A percentile compares a stretch with the other conserved stretches of the same genome.
Conservation (phyloP, 805 yeast genomes). For the Monosporozyma solicola region DNA sequence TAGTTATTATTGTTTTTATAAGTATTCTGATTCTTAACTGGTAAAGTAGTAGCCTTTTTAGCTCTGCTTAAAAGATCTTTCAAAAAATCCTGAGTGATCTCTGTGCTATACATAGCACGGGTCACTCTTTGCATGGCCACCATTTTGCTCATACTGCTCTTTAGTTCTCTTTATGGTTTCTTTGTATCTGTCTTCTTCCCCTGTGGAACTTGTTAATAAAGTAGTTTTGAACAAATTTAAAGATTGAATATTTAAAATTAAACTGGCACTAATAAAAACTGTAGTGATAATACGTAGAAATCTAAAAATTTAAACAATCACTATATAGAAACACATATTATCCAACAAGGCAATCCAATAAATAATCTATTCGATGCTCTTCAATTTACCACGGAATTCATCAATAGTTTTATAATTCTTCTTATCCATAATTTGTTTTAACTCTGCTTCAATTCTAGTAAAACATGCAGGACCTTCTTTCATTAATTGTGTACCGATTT, state of each 20-base stretch:
- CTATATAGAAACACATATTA: background rate
- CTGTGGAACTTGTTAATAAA: background rate
- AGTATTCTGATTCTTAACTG: background rate
- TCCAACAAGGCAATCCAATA: background rate
- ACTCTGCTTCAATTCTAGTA: constrained; percentile 17
- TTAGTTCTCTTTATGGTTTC: background rate
- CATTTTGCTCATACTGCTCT: background rate
- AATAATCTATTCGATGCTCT: constrained; percentile 10
- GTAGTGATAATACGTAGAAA: too few species aligned
- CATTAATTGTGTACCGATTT: constrained; percentile 24
- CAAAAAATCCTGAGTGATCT: constrained; percentile 25
- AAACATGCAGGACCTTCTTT: constrained; percentile 23
- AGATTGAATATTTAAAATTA: background rate
- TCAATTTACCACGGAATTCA: constrained; percentile 26
- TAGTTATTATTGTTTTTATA: background rate
- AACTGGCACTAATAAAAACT: too few species aligned
- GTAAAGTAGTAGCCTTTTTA: constrained; percentile 22
- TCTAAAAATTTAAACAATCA: too few species aligned
- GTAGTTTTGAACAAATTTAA: background rate
- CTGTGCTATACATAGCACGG: constrained; percentile 3
- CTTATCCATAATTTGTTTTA: constrained; percentile 17
- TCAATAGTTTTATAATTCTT: constrained; percentile 26
- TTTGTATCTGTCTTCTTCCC: background rate
- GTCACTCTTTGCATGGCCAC: background rate
- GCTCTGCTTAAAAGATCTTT: constrained; percentile 25